Evolutionary conservation across 1,139 yeast genomes (phyloP), one percentile per base, ranked within the genome.

Genomic region (Scheffersomyces segobiensis): DNA sequence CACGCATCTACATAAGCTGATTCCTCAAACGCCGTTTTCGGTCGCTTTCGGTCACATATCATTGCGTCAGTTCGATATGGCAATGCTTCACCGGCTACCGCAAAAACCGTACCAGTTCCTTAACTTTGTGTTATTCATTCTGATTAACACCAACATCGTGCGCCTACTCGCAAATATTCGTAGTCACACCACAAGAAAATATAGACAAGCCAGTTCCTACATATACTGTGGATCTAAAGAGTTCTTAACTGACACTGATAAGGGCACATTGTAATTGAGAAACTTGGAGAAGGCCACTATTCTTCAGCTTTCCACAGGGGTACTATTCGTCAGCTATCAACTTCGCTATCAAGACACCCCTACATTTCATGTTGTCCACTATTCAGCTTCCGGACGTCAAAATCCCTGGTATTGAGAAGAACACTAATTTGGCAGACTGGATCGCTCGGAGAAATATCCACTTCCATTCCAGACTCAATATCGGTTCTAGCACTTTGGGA

Each of bases 401-500:
- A 10, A 60, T 66, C 8, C 69, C 71, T 3, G 71, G 71, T 1
- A 53, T 67, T 10, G 3, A 39, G 2, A 54, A 59, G 22, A 59
- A 63, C 42, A 50, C 24, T 0, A 53, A 52, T 18, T 56, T 66
- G 22, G 49, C 8, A 6, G 46, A 57, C 20, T 67, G 68, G 55
- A 64, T 71, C 24, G 49, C 56, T 5, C 53, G 56, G 3, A 56
- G 52, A 17, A 65, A 62, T 3, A 63, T 71, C 50, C 39, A 48
- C 3, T 61, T 54, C 3, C 63, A 71, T 56, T 62, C 65, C 0
- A 47, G 60, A 8, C 52, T 76, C 12, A 49, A 64, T 3, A 66
- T 77, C 24, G 70, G 64, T 10, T 18, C 56, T 19, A 74, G 78
- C 59, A 52, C 59, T 1, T 62, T 74, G 21, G 81, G 81, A 5